A percentile compares a stretch with the other conserved stretches of the same genome.
Conservation (phyloP, 306 rosid species). For the Argentina anserina region DNA sequence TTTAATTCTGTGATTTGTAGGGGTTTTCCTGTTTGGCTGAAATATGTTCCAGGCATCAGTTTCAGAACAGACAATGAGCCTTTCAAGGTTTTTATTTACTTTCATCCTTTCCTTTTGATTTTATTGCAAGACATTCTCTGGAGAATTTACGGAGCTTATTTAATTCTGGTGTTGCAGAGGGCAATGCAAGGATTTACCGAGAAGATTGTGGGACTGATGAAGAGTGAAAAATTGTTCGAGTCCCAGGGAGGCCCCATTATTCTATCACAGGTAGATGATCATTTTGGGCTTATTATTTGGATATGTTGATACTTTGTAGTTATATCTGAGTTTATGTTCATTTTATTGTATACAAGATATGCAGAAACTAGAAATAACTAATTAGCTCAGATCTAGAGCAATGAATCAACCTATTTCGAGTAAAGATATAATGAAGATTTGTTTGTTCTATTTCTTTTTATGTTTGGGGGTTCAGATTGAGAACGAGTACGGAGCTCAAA, state of each 20-base stretch:
- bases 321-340: neutral
- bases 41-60: slow-evolving; percentile 96
- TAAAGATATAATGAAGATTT: slow-evolving; percentile 19
- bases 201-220: slow-evolving; percentile 95
- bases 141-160: slow-evolving; percentile 1
- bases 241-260: slow-evolving; percentile 99
- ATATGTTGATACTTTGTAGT: neutral
- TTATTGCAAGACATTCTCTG: neutral
- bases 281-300: neutral
- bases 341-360: neutral
- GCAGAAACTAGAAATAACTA: neutral
- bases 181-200: slow-evolving; percentile 97
- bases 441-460: neutral
- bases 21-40: slow-evolving; percentile 99
- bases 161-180: slow-evolving; percentile 50
- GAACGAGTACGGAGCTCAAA: slow-evolving; percentile 89
- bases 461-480: slow-evolving; percentile 60
- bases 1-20: slow-evolving; percentile 39
- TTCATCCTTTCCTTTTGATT: neutral
- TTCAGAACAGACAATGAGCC: slow-evolving; percentile 98
- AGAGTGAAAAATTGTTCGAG: slow-evolving; percentile 76
- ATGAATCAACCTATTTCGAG: slow-evolving; percentile 13
- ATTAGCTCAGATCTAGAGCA: neutral
- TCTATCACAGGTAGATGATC: slow-evolving; percentile 75
- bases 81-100: slow-evolving; percentile 65